phyloP scores from a whole-genome alignment of 202 grass and related monocot species.

The Carex sylvatica region DNA sequence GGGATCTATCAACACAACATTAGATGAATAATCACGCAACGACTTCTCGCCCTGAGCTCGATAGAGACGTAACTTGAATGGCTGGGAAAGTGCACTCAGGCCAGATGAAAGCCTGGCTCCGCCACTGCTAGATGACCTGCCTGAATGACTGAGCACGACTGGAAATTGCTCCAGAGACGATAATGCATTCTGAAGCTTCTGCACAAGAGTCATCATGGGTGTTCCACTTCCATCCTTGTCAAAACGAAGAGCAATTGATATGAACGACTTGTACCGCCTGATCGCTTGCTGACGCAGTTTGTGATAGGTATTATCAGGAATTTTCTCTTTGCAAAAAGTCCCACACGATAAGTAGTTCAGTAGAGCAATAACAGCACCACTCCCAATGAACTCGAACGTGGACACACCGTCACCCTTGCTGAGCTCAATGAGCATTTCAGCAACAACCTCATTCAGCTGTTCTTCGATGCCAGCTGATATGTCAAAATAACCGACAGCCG shows the following conservation, averaged over 20 bases:
- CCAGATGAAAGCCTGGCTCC: slow-evolving; percentile 53
- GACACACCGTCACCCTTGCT: slow-evolving; percentile 79
- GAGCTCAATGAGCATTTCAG: slow-evolving; percentile 70
- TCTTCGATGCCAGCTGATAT: slow-evolving; percentile 43
- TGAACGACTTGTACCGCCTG: slow-evolving; percentile 66
- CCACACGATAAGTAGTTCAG: slow-evolving; percentile 85
- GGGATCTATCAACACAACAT: slow-evolving; percentile 88
- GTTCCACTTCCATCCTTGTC: slow-evolving; percentile 37
- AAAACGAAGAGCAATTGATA: slow-evolving; percentile 56
- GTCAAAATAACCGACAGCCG: slow-evolving; percentile 43
- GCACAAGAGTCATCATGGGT: slow-evolving; percentile 62
- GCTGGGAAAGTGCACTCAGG: slow-evolving; percentile 58
- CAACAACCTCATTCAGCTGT: slow-evolving; percentile 49
- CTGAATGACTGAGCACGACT: slow-evolving; percentile 69
- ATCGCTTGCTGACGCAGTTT: slow-evolving; percentile 66
- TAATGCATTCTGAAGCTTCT: slow-evolving; percentile 79
- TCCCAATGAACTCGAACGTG: slow-evolving; percentile 92
- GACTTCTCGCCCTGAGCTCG: slow-evolving; percentile 73
- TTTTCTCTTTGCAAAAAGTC: slow-evolving; percentile 64
- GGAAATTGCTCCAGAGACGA: slow-evolving; percentile 79
- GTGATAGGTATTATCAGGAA: slow-evolving; percentile 49
- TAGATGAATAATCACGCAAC: slow-evolving; percentile 85
- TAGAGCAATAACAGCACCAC: slow-evolving; percentile 61
- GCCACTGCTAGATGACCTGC: slow-evolving; percentile 46
- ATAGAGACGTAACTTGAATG: slow-evolving; percentile 76